Conservation (phyloP, 345 rosid genomes). For the Crucihimalaya himalaica region DNA sequence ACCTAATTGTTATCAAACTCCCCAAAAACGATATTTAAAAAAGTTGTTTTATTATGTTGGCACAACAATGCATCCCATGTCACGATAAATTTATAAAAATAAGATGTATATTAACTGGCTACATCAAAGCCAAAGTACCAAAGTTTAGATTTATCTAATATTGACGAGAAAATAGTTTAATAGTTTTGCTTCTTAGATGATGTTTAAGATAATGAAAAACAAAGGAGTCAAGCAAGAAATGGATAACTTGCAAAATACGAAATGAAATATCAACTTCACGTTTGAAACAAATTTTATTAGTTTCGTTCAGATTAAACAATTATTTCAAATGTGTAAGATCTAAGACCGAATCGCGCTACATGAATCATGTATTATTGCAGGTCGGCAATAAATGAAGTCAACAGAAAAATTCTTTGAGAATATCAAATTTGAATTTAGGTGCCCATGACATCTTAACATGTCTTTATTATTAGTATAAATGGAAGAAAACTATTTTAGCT, state of each 20-base stretch:
- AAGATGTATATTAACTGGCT: no score
- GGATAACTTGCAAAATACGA: background rate
- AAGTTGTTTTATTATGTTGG: no score
- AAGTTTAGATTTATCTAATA: background rate
- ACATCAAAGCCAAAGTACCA: background rate
- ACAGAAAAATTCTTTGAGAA: background rate
- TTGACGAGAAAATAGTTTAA: background rate
- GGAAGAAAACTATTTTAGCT: background rate
- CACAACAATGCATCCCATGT: background rate
- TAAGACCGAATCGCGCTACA: background rate
- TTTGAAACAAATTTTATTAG: background rate
- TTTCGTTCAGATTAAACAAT: background rate
- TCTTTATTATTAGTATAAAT: background rate
- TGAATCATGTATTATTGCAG: background rate
- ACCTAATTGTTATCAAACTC: no score
- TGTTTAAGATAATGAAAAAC: background rate
- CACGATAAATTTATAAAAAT: no score
- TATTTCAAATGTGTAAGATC: background rate
- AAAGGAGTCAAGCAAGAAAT: background rate
- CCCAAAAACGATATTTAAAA: no score
- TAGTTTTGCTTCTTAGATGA: background rate
- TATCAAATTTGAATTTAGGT: background rate
- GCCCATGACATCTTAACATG: background rate
- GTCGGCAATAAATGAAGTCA: background rate
- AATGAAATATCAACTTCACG: background rate